phyloP scores from a whole-genome alignment of 2,329 filamentous ascomycete genomes.

The Fusarium subglutinans region DNA sequence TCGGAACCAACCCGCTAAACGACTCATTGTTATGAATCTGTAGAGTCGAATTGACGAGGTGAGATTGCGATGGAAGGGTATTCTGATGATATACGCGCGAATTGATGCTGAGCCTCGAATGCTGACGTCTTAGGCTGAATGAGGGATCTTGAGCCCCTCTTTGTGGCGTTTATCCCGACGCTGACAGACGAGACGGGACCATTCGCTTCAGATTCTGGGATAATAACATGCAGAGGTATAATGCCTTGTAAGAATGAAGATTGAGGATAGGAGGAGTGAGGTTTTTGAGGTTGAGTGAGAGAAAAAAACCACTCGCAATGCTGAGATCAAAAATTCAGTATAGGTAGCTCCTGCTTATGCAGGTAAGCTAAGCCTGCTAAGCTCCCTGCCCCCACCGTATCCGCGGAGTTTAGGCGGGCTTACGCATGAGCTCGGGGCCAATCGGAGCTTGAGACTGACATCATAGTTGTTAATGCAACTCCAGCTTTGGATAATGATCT shows the following conservation, averaged over 20 bases:
- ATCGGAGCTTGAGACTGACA: constrained; percentile 27
- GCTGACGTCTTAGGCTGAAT: constrained; percentile 38
- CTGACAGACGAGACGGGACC: neutral
- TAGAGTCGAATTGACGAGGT: neutral
- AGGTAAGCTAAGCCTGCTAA: constrained; percentile 24
- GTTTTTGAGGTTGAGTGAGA: neutral
- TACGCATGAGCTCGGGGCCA: constrained; percentile 12
- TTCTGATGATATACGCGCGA: neutral
- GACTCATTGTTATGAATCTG: constrained; percentile 52
- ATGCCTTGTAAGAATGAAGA: neutral
- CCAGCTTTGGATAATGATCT: neutral
- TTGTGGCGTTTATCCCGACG: constrained; percentile 24
- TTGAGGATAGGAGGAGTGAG: neutral
- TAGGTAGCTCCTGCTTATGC: neutral
- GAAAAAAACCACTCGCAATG: constrained; percentile 26
- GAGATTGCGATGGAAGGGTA: neutral
- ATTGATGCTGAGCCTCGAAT: constrained; percentile 28
- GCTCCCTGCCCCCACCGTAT: neutral
- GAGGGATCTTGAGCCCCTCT: constrained; percentile 23
- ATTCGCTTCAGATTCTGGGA: neutral
- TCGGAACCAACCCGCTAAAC: constrained; percentile 62
- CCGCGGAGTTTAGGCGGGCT: constrained; percentile 35
- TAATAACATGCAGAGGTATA: neutral
- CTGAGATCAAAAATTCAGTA: constrained; percentile 7
- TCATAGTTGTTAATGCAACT: neutral